phyloP scores from a whole-genome alignment of 2,329 filamentous ascomycete species.

The Pezicula radicicola region DNA sequence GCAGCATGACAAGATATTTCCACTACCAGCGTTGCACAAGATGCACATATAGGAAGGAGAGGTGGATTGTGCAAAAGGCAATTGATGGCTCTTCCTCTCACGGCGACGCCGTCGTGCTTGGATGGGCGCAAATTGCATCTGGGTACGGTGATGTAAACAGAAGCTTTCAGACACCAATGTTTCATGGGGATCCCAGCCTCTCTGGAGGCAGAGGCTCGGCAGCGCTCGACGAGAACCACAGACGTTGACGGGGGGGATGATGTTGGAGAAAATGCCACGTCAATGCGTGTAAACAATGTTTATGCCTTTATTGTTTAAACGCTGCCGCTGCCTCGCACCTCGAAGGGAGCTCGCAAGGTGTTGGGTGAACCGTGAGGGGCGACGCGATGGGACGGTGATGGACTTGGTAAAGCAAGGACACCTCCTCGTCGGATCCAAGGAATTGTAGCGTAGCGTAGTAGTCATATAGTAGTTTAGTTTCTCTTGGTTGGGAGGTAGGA shows the following conservation, averaged over 20 bases:
- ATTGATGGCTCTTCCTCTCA: no score
- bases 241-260: conserved; percentile 2
- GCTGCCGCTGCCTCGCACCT: neutral
- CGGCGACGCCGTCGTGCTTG: neutral
- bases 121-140: conserved; percentile 1
- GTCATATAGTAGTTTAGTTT: neutral
- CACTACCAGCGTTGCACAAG: neutral
- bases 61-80: neutral
- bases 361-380: neutral
- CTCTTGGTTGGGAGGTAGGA: no score
- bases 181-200: neutral
- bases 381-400: conserved; percentile 2
- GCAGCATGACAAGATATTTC: conserved; percentile 2
- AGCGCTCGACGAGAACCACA: no score
- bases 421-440: neutral
- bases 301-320: conserved; percentile 17
- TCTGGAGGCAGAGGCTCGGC: neutral
- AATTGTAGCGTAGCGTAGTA: neutral
- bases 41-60: neutral
- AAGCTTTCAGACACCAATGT: neutral
- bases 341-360: neutral
- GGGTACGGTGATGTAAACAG: neutral
- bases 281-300: conserved; percentile 24
- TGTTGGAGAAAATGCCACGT: conserved; percentile 14
- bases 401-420: neutral